Conservation (phyloP, 169 alveolate genomes). For the Plasmodium yoelii region DNA sequence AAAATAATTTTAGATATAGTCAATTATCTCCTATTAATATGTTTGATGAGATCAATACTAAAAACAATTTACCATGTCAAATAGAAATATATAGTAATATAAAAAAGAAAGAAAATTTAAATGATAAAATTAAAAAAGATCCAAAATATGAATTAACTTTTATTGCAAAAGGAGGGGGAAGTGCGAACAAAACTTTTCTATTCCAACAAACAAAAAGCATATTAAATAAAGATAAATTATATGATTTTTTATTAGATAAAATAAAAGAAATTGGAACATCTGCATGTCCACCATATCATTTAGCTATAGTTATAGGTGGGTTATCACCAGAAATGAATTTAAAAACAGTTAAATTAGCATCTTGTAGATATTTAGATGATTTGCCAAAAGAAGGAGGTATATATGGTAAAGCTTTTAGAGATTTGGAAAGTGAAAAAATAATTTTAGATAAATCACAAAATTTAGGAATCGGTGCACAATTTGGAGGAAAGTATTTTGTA, state of each 20-base stretch:
- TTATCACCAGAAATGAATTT: slow-evolving; percentile 91
- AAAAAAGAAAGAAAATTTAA: slow-evolving; percentile 2
- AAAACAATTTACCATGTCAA: slow-evolving; percentile 91
- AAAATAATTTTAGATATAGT: slow-evolving; percentile 87
- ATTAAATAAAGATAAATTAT: slow-evolving; percentile 81
- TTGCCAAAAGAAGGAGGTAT: slow-evolving; percentile 86
- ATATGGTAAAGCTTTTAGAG: slow-evolving; percentile 90
- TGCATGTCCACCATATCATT: slow-evolving; percentile 94
- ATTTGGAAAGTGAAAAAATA: slow-evolving; percentile 83
- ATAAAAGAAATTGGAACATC: slow-evolving; percentile 90
- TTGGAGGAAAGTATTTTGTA: slow-evolving; percentile 93
- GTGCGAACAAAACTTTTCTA: slow-evolving; percentile 90
- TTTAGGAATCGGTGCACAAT: slow-evolving; percentile 93
- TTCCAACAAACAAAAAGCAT: slow-evolving; percentile 90
- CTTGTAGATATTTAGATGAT: slow-evolving; percentile 87
- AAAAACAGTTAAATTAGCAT: slow-evolving; percentile 90
- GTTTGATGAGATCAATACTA: slow-evolving; percentile 92
- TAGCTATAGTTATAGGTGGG: slow-evolving; percentile 92
- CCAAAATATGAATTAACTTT: slow-evolving; percentile 84
- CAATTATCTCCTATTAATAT: slow-evolving; percentile 90
- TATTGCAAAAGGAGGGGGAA: slow-evolving; percentile 93
- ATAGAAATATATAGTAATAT: slow-evolving; percentile 80
- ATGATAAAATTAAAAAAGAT: slow-evolving; percentile 51
- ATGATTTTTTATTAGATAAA: slow-evolving; percentile 84
- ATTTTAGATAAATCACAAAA: slow-evolving; percentile 80